These are phyloP conservation scores for Boletus rex-veris DNA, from an alignment of 768 basidiomycete species.

Conservation along the genomic window DNA sequence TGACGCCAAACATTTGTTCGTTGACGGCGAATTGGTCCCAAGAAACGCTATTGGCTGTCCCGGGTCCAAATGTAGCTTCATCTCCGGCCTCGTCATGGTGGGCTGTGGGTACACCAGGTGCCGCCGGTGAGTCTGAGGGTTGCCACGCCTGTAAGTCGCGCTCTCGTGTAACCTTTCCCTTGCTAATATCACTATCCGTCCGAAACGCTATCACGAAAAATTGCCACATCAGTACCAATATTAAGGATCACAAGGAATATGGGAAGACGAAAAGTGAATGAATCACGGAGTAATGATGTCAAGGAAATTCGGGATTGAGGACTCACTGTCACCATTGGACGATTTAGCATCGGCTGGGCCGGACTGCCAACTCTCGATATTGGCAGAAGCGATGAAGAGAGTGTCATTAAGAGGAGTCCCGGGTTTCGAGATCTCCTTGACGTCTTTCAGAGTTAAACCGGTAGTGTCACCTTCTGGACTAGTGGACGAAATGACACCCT, in stretches of 20 bases:
- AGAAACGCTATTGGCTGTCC: slow-evolving; percentile 38
- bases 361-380: slow-evolving; percentile 70
- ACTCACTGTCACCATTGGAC: slow-evolving; percentile 71
- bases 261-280: background rate
- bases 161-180: slow-evolving; percentile 51
- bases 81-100: slow-evolving; percentile 43
- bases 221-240: slow-evolving; percentile 12
- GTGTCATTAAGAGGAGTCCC: slow-evolving; percentile 68
- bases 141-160: slow-evolving; percentile 84
- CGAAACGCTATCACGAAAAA: slow-evolving; percentile 56
- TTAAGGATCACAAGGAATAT: background rate
- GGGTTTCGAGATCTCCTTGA: slow-evolving; percentile 64
- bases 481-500: slow-evolving; percentile 66
- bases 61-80: slow-evolving; percentile 67
- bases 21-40: slow-evolving; percentile 97
- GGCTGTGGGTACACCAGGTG: slow-evolving; percentile 23
- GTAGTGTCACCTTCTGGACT: slow-evolving; percentile 60
- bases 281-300: background rate
- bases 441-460: slow-evolving; percentile 75
- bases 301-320: background rate
- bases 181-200: slow-evolving; percentile 78
- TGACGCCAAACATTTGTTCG: slow-evolving; percentile 90
- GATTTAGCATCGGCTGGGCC: slow-evolving; percentile 70
- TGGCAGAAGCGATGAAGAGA: slow-evolving; percentile 65
- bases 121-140: slow-evolving; percentile 36